Evolutionary conservation across 2,329 filamentous ascomycete genomes (phyloP).

Genomic region (Epichloe amarillans): DNA sequence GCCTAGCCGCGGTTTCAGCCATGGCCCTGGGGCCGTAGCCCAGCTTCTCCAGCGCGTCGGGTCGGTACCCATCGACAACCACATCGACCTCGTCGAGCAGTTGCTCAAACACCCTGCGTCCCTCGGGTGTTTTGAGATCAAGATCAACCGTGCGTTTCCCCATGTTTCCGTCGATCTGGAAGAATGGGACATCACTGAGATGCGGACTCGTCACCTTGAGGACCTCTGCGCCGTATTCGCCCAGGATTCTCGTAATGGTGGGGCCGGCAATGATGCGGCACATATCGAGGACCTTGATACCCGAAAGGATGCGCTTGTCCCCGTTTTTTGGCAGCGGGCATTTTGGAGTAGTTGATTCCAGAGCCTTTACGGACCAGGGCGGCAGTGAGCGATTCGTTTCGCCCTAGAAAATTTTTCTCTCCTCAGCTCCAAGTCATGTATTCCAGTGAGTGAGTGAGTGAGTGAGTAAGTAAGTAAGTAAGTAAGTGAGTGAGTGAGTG

Average conservation of each 20-base stretch:
- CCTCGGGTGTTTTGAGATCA: conserved; percentile 43
- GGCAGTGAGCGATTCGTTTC: conserved; percentile 25
- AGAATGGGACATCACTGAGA: conserved; percentile 58
- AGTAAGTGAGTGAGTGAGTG: no score
- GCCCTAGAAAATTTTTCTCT: conserved; percentile 15
- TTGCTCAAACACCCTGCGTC: conserved; percentile 40
- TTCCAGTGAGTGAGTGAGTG: no score
- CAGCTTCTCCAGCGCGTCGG: conserved; percentile 47
- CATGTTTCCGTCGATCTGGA: conserved; percentile 59
- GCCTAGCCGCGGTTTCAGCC: conserved; percentile 34
- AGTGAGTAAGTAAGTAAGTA: no score
- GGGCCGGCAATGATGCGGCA: conserved; percentile 66
- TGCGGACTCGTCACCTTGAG: conserved; percentile 56
- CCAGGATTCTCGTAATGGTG: conserved; percentile 55
- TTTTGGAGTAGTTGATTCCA: conserved; percentile 37
- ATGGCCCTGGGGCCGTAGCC: conserved; percentile 49
- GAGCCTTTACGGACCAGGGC: conserved; percentile 35
- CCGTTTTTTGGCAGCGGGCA: conserved; percentile 20
- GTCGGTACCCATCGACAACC: conserved; percentile 54
- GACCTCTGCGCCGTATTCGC: conserved; percentile 64
- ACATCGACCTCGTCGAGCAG: conserved; percentile 51
- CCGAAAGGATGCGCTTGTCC: conserved; percentile 29
- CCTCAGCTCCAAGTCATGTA: no score
- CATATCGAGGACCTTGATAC: conserved; percentile 61
- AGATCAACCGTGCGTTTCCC: conserved; percentile 55